Base-by-base conservation (phyloP, 2,329 filamentous ascomycete species). In the Aspergillus pseudoglaucus region DNA sequence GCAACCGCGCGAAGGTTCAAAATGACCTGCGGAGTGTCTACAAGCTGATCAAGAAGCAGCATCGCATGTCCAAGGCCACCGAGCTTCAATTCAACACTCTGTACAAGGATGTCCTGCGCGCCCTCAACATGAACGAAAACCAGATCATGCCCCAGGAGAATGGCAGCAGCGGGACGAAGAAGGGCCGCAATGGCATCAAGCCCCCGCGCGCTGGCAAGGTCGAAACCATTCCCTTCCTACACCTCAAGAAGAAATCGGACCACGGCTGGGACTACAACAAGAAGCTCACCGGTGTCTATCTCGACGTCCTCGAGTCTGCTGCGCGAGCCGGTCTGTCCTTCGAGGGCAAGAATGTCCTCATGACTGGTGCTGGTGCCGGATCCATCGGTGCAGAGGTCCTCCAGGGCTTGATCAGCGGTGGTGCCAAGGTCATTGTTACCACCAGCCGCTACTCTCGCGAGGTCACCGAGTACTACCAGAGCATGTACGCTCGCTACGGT, bases 181-280 rank as follows among this genome's bases (percentile, higher is more conserved):
- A 73, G 25, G 73, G 73, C 42, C 75, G 75, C 53, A 78, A 75
- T 54, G 73, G 74, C n/a, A 60, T 69, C 42, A 67, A 67, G 30
- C 65, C 70, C 39, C 74, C 78, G 61, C 94, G 93, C 77, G 71
- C 77, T 49, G 90, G 90, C 69, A 96, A 95, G 77, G 84, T 94
- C 48, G 91, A 97, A 75, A 95, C 93, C 15, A 94, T 98, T 59
- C 93, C 93, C 30, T 98, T 98, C 83, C 75, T 98, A 46, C 93
- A 98, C 68, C 77, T 98, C 49, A 96, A 96, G 81, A 95, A 95
- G 82, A 87, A 89, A 70, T 94, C 95, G 73, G 82, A 90, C 53
- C 87, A 95, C 63, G 91, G 91, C 52, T 98, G 93, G 93, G 90
- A 97, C 65, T 98, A 97, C 77, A 97, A 89, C 82, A 98, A 97